A percentile compares a stretch with the other conserved stretches of the same genome.
Conservation (phyloP, 345 rosid species). For the Syzygium aqueum region DNA sequence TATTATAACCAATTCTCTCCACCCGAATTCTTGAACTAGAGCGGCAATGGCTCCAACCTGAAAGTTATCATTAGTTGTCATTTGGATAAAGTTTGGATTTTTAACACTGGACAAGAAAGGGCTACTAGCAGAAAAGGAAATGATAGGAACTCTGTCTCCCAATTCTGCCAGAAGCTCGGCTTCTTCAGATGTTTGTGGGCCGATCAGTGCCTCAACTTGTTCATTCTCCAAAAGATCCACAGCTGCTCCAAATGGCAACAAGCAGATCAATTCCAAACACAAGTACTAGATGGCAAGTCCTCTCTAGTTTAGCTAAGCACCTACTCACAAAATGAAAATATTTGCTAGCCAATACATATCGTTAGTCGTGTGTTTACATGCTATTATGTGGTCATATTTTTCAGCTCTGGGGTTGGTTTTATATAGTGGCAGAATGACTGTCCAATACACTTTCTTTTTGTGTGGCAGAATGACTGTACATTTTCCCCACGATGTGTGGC, state of each 20-base stretch:
- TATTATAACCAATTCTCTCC: constrained; percentile 12
- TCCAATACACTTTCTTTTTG: not conserved
- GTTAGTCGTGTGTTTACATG: not conserved
- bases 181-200: not conserved
- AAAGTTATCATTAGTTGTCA: constrained; percentile 1
- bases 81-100: constrained; percentile 9
- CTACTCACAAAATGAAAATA: not conserved
- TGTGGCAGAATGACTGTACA: not conserved
- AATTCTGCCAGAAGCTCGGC: not conserved
- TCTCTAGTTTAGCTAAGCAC: not conserved
- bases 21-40: constrained; percentile 9
- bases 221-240: not conserved
- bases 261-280: not conserved
- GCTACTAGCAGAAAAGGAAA: not conserved
- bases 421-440: not conserved
- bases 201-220: not conserved
- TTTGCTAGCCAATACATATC: not conserved
- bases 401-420: not conserved
- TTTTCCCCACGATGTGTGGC: not conserved
- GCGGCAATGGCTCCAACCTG: constrained; percentile 10
- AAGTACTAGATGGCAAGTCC: not conserved
- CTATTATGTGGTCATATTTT: not conserved
- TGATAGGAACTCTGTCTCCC: not conserved
- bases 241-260: not conserved
- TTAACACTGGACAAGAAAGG: not conserved